Evolutionary conservation across 805 yeast species (phyloP).

Genomic region (Candida chauliodis): DNA sequence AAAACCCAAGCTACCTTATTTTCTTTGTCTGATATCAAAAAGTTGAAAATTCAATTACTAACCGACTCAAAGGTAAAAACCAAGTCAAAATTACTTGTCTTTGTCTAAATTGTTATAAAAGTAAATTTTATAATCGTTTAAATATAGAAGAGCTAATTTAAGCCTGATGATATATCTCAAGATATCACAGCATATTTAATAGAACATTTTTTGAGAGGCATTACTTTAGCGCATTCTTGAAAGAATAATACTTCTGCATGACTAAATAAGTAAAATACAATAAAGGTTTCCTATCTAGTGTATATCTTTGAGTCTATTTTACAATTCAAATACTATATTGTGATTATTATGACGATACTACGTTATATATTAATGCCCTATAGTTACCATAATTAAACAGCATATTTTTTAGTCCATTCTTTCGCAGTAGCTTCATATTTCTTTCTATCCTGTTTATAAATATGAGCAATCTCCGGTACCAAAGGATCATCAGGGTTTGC

Average conservation of each 20-base stretch:
- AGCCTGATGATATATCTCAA: no score
- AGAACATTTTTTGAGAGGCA: no score
- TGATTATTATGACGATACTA: no score
- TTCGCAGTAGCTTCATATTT: slow-evolving; percentile 95
- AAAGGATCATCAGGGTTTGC: slow-evolving; percentile 99
- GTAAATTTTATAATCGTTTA: neutral
- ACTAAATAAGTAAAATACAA: no score
- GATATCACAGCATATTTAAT: no score
- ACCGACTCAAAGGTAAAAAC: neutral
- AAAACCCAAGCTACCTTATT: slow-evolving; percentile 95
- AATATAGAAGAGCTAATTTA: no score
- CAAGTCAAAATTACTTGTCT: neutral
- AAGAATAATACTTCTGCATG: no score
- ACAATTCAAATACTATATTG: no score
- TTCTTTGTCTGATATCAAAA: slow-evolving; percentile 55
- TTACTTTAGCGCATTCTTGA: no score
- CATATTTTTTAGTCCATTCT: slow-evolving; percentile 98
- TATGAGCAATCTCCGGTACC: slow-evolving; percentile 97
- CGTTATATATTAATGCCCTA: slow-evolving; percentile 3
- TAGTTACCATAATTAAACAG: slow-evolving; percentile 49
- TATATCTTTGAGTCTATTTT: no score
- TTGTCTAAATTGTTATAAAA: neutral
- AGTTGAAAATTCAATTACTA: slow-evolving; percentile 1
- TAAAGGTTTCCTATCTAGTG: no score
- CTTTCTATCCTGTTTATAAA: slow-evolving; percentile 89